A percentile compares a stretch with the other conserved stretches of the same genome.
These are phyloP conservation scores for Prunus mira DNA, from an alignment of 306 rosid species.

Conservation along the genomic window DNA sequence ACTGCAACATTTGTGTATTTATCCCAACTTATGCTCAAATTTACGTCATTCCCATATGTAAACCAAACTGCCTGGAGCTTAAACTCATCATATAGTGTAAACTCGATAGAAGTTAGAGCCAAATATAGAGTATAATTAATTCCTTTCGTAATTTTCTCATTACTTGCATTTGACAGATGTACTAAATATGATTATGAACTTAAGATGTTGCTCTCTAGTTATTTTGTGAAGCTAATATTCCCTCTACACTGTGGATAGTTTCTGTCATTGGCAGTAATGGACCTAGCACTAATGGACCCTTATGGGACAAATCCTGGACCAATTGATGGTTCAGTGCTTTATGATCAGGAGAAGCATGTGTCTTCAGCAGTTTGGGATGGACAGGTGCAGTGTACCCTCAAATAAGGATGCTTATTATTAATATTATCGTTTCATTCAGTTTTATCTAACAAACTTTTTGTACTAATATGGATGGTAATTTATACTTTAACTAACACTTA, in stretches of 20 bases:
- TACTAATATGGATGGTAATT: not conserved
- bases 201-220: constrained; percentile 15
- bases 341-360: constrained; percentile 98
- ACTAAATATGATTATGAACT: not conserved
- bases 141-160: not conserved
- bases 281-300: constrained; percentile 57
- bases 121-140: not conserved
- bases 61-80: constrained; percentile 2
- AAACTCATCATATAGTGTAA: not conserved
- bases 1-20: not conserved
- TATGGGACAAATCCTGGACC: constrained; percentile 94
- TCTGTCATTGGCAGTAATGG: constrained; percentile 51
- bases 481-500: constrained; percentile 11
- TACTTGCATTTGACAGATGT: not conserved
- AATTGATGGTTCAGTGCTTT: constrained; percentile 77
- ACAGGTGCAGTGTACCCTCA: constrained; percentile 59
- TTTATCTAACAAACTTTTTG: not conserved
- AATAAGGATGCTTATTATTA: constrained; percentile 4
- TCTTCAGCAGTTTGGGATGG: constrained; percentile 99
- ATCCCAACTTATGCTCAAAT: not conserved
- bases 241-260: constrained; percentile 19
- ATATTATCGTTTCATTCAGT: constrained; percentile 2
- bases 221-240: constrained; percentile 10
- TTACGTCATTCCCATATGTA: not conserved
- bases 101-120: constrained; percentile 1